Evolutionary conservation across 352 stramenopile species (phyloP).

Genomic region (Globisporangium yorkense): DNA sequence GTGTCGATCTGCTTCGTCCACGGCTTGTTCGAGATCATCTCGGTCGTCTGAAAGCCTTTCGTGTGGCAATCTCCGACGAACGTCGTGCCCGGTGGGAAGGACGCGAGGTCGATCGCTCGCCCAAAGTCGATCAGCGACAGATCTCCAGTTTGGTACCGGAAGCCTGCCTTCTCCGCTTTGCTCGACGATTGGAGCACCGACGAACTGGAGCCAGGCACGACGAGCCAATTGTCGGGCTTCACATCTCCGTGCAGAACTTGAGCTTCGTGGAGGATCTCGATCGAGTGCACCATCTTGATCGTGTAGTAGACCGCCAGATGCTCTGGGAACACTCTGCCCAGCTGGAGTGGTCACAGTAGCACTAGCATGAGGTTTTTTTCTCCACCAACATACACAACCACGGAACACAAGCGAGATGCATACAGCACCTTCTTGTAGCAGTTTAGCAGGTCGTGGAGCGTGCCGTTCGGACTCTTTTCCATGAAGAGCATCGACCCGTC

Average conservation of each 20-base stretch:
- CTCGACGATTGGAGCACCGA: slow-evolving; percentile 5
- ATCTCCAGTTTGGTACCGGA: slow-evolving; percentile 28
- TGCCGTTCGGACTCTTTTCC: slow-evolving; percentile 59
- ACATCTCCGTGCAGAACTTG: slow-evolving; percentile 79
- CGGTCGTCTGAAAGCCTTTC: slow-evolving; percentile 80
- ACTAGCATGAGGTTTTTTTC: background rate
- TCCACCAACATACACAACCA: background rate
- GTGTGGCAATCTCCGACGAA: slow-evolving; percentile 78
- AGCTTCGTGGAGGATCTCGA: slow-evolving; percentile 57
- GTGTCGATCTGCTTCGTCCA: slow-evolving; percentile 86
- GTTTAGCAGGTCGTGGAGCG: slow-evolving; percentile 76
- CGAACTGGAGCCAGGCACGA: slow-evolving; percentile 25
- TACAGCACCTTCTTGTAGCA: slow-evolving; percentile 63
- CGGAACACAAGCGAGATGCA: background rate
- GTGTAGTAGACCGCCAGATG: slow-evolving; percentile 65
- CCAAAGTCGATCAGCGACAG: slow-evolving; percentile 83
- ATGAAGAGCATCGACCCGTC: slow-evolving; percentile 76
- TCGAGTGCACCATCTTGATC: slow-evolving; percentile 71
- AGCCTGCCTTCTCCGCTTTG: slow-evolving; percentile 12
- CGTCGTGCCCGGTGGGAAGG: slow-evolving; percentile 44
- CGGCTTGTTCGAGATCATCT: slow-evolving; percentile 69
- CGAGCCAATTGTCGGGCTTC: slow-evolving; percentile 86
- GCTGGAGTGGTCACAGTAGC: slow-evolving; percentile 17
- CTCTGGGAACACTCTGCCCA: slow-evolving; percentile 57
- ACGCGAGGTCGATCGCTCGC: slow-evolving; percentile 63